Evolutionary conservation across 306 rosid genomes (phyloP).

Genomic region (Ochetophila trinervis): DNA sequence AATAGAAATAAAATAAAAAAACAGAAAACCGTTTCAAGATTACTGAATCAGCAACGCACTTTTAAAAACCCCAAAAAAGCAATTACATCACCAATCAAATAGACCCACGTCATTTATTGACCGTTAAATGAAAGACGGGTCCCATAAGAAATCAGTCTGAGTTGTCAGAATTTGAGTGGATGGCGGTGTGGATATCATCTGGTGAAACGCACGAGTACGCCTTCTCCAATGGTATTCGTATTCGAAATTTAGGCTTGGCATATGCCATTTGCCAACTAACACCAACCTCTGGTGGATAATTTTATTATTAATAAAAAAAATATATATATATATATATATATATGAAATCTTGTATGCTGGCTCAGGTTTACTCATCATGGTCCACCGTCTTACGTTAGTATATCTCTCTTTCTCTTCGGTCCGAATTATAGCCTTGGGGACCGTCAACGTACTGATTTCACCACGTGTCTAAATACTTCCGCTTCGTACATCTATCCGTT

Average conservation of each 20-base stretch:
- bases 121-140: not conserved
- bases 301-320: not conserved
- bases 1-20: too few relatives aligned
- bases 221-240: not conserved
- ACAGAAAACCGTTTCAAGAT: too few relatives aligned
- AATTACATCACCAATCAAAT: not conserved
- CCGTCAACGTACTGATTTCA: constrained; percentile 27
- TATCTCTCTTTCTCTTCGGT: not conserved
- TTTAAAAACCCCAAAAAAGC: too few relatives aligned
- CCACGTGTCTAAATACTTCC: constrained; percentile 68
- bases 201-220: not conserved
- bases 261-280: constrained; percentile 22
- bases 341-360: not conserved
- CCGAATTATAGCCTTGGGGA: constrained; percentile 11
- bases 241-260: not conserved
- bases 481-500: constrained; percentile 78
- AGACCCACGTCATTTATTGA: not conserved
- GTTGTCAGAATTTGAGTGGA: not conserved
- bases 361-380: constrained; percentile 18
- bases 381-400: constrained; percentile 23
- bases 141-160: not conserved
- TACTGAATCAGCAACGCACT: not conserved
- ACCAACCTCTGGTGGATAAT: constrained; percentile 22
- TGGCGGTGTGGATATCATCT: not conserved
- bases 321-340: too few relatives aligned